Conservation (phyloP, 805 yeast species). For the Torulaspora maleeae region DNA sequence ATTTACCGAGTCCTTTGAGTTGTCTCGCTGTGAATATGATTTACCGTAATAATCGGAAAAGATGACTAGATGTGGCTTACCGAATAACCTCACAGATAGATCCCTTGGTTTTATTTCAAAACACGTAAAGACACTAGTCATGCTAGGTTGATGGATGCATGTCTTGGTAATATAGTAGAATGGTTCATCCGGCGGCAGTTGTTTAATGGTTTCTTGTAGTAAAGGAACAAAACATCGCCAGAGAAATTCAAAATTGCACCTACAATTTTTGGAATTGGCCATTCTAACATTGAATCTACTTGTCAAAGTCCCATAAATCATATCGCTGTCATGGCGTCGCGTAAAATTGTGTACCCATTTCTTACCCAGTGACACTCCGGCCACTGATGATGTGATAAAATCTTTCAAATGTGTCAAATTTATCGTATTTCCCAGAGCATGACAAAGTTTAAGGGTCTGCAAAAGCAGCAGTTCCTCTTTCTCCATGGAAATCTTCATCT, state of each 20-base stretch:
- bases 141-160: constrained; percentile 16
- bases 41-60: constrained; percentile 19
- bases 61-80: constrained; percentile 18
- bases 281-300: constrained; percentile 15
- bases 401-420: constrained; percentile 21
- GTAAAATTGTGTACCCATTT: constrained; percentile 27
- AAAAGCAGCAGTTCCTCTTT: constrained; percentile 17
- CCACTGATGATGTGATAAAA: constrained; percentile 15
- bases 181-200: constrained; percentile 11
- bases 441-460: constrained; percentile 16
- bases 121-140: constrained; percentile 23
- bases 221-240: constrained; percentile 21
- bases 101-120: constrained; percentile 15
- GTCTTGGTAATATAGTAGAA: constrained; percentile 21
- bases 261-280: constrained; percentile 16
- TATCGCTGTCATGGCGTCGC: constrained; percentile 20
- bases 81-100: constrained; percentile 8
- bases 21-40: constrained; percentile 9
- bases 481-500: constrained; percentile 26
- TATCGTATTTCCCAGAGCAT: constrained; percentile 22
- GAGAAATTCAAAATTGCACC: constrained; percentile 19
- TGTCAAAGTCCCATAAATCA: constrained; percentile 20
- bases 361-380: constrained; percentile 21
- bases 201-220: constrained; percentile 13
- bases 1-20: neutral